These are phyloP conservation scores for Ascobolus immersus DNA, from an alignment of 495 filamentous ascomycete genomes.

Conservation along the genomic window DNA sequence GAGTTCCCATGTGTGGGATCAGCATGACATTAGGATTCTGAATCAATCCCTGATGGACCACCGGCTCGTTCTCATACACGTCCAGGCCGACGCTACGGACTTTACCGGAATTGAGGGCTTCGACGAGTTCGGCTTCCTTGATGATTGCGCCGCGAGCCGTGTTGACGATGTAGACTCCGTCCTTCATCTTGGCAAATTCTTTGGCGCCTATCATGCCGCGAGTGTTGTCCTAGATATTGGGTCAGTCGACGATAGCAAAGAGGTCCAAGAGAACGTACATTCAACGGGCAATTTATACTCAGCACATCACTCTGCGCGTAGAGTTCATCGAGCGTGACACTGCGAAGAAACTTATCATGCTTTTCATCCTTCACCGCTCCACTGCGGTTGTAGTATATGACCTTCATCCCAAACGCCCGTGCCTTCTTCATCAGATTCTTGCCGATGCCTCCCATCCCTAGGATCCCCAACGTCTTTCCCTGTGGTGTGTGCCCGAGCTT, in stretches of 20 bases:
- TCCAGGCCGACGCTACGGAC: constrained; percentile 46
- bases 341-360: constrained; percentile 37
- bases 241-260: not conserved
- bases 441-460: constrained; percentile 74
- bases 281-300: constrained; percentile 50
- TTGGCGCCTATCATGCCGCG: constrained; percentile 39
- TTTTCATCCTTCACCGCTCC: constrained; percentile 26
- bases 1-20: constrained; percentile 60
- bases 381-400: constrained; percentile 45
- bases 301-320: constrained; percentile 44
- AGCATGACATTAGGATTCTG: constrained; percentile 45
- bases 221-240: constrained; percentile 22
- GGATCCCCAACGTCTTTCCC: constrained; percentile 41
- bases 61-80: constrained; percentile 59
- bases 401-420: constrained; percentile 40
- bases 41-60: constrained; percentile 40
- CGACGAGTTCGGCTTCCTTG: constrained; percentile 50
- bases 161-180: constrained; percentile 56
- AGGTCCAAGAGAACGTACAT: constrained; percentile 15
- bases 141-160: constrained; percentile 58
- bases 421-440: constrained; percentile 47
- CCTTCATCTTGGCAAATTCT: constrained; percentile 46
- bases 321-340: constrained; percentile 43
- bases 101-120: constrained; percentile 40
- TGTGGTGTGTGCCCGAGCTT: constrained; percentile 38